Percentiles rank a stretch among this genome's conserved stretches.
phyloP scores from a whole-genome alignment of 2,329 filamentous ascomycete genomes.

The Epicoccum sorghinum region DNA sequence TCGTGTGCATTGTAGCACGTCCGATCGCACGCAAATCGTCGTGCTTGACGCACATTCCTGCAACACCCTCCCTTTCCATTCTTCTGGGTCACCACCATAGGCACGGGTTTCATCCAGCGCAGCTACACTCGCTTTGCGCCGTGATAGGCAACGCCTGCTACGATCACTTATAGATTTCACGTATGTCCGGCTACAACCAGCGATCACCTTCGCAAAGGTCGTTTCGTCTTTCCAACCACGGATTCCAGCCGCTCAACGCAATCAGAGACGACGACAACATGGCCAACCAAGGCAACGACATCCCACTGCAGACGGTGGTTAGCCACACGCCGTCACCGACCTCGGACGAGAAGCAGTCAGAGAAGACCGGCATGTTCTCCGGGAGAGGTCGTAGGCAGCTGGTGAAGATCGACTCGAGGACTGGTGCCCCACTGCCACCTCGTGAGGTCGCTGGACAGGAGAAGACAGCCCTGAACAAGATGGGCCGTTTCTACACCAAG shows the following conservation, averaged over 20 bases:
- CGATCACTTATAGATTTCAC: conserved; percentile 15
- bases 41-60: conserved; percentile 46
- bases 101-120: conserved; percentile 10
- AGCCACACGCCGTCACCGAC: conserved; percentile 53
- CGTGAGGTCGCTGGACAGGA: conserved; percentile 55
- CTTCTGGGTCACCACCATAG: conserved; percentile 8
- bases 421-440: conserved; percentile 28
- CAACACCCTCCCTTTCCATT: conserved; percentile 22
- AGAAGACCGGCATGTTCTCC: conserved; percentile 49
- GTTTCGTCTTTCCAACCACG: conserved; percentile 43
- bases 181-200: conserved; percentile 26
- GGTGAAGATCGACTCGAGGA: conserved; percentile 38
- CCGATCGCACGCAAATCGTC: conserved; percentile 16
- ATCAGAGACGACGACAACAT: conserved; percentile 43
- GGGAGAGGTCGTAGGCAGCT: conserved; percentile 41
- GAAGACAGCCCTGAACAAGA: conserved; percentile 60
- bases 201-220: conserved; percentile 42
- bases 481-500: conserved; percentile 66
- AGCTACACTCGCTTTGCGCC: conserved; percentile 15
- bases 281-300: conserved; percentile 61
- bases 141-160: conserved; percentile 22
- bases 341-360: conserved; percentile 40
- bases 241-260: conserved; percentile 44
- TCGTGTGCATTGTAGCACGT: conserved; percentile 22
- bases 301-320: conserved; percentile 64